Conservation (phyloP, 2,329 filamentous ascomycete genomes). For the Hypoxylon sp. region DNA sequence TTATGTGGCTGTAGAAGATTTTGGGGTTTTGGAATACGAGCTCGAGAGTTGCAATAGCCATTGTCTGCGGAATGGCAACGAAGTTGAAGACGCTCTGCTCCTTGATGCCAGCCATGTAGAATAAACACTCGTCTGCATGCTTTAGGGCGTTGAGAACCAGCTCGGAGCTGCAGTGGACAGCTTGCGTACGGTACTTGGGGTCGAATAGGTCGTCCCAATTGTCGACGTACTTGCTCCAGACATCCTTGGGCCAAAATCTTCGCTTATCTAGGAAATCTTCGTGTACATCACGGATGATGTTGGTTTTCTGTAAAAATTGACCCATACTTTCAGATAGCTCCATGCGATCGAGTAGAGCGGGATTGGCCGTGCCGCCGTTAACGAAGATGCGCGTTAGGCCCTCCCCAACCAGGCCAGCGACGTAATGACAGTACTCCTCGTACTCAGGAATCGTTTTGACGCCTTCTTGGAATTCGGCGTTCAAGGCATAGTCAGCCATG, state of each 20-base stretch:
- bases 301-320: conserved; percentile 96
- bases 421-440: conserved; percentile 97
- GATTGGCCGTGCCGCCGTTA: conserved; percentile 86
- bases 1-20: conserved; percentile 89
- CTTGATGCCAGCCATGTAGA: conserved; percentile 93
- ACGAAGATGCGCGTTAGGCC: conserved; percentile 93
- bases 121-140: conserved; percentile 93
- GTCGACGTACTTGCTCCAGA: conserved; percentile 96
- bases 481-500: conserved; percentile 95
- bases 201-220: conserved; percentile 92
- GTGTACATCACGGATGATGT: conserved; percentile 95
- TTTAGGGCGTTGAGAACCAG: conserved; percentile 93
- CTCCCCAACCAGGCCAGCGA: conserved; percentile 97
- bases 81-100: conserved; percentile 99
- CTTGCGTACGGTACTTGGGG: conserved; percentile 80
- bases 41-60: conserved; percentile 97
- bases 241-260: conserved; percentile 94
- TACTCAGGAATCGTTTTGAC: conserved; percentile 90
- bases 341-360: conserved; percentile 81
- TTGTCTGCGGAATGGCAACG: conserved; percentile 93
- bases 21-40: conserved; percentile 90
- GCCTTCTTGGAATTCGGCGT: conserved; percentile 82
- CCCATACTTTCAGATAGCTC: conserved; percentile 95
- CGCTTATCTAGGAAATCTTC: conserved; percentile 91
- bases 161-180: conserved; percentile 88